These are phyloP conservation scores for Calonectria montana DNA, from an alignment of 2,329 filamentous ascomycete genomes.

Conservation along the genomic window DNA sequence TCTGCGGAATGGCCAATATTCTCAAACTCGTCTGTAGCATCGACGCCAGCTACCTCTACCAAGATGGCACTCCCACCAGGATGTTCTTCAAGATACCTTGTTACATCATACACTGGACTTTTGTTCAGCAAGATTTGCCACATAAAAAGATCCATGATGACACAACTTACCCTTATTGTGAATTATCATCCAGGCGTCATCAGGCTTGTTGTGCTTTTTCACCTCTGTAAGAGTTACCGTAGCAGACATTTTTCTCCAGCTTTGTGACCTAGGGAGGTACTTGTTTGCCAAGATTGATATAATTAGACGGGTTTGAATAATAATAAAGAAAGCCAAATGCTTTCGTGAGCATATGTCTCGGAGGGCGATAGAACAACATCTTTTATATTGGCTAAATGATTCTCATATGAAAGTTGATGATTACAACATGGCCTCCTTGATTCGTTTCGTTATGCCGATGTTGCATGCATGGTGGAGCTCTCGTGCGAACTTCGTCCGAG, in stretches of 20 bases:
- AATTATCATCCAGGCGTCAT: not conserved
- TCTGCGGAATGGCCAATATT: not conserved
- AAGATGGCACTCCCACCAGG: not conserved
- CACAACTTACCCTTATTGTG: not conserved
- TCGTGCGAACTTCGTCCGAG: constrained; percentile 5
- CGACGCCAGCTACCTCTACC: not conserved
- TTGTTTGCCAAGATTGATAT: not conserved
- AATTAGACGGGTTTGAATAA: not conserved
- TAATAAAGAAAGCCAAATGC: not conserved
- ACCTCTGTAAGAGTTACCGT: not conserved
- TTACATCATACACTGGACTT: not conserved
- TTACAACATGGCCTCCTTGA: not conserved
- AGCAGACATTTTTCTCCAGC: not conserved
- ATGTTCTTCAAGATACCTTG: not conserved
- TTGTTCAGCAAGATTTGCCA: not conserved
- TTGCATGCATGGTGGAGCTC: not conserved
- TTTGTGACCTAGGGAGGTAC: no score
- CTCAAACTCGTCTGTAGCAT: not conserved
- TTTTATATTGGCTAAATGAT: not conserved
- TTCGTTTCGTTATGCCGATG: not conserved
- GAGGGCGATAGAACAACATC: not conserved
- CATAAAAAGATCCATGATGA: not conserved
- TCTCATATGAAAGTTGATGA: not conserved
- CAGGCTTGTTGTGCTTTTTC: not conserved
- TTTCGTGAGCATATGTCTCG: not conserved